Evolutionary conservation across 2,329 filamentous ascomycete species (phyloP), one percentile per base, ranked within the genome.

Genomic region (Grosmannia huntii): DNA sequence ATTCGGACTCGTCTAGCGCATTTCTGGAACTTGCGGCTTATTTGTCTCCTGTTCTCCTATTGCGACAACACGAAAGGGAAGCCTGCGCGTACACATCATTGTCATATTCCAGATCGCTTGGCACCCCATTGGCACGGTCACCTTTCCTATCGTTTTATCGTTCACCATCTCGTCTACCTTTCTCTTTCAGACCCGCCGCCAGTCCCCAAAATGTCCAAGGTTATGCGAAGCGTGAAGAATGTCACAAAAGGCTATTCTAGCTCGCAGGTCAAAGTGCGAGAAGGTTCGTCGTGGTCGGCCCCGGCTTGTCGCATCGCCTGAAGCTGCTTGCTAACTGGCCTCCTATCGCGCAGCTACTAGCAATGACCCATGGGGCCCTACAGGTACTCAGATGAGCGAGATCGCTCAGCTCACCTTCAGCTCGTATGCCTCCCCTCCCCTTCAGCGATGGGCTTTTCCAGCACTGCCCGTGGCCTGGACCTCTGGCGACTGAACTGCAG

Each of bases 351-450:
- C 70, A 97, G 94, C 94, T 62, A 99, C 94, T 62, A 97, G 91
- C 75, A 99, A 99, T 71, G 94, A 97, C 70, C 89, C 91, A 75
- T 99, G 94, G 94, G 94, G 94, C 64, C 94, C 94, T 56, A 95
- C 92, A 50, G 94, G 94, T 61, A 95, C 90, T 60, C 92, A 99
- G 72, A 97, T 99, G 94, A 89, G 88, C 73, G 94, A 99, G 75
- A 96, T 99, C 69, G 90, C 94, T 72, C 89, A 94, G 72, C 86
- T 97, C 79, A 97, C 94, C 55, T 99, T 91, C 76, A 95, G 95
- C 76, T 95, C 89, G 92, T 96, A 85, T 68, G 86, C 74, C 19
- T 74, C 19, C 21, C 38, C 23, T 44, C 12, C 33, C n/a, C 19
- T n/a, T 16, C 5, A 6, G 9, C 54, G n/a, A 31, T 49, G 49